A percentile compares a stretch with the other conserved stretches of the same genome.
Evolutionary conservation across 768 basidiomycete species (phyloP).

Genomic region (Trametes villosa): DNA sequence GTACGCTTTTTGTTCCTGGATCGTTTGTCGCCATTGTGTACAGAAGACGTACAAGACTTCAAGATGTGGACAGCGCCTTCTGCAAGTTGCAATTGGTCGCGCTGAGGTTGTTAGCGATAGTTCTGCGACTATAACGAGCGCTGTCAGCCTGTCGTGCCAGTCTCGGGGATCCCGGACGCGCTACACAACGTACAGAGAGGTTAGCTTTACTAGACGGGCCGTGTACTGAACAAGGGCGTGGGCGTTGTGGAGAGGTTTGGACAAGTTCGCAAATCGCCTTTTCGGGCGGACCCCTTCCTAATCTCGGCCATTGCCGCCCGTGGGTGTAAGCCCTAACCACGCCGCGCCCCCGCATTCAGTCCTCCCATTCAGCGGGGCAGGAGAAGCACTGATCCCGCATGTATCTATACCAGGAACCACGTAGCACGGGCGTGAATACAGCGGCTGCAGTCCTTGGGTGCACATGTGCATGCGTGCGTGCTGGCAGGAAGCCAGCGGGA

Average conservation of each 20-base stretch:
- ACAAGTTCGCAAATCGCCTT: constrained; percentile 20
- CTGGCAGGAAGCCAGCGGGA: too few relatives aligned
- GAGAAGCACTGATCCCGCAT: too few relatives aligned
- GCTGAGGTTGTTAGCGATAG: too few relatives aligned
- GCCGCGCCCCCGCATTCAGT: background rate
- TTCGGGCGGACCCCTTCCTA: constrained; percentile 22
- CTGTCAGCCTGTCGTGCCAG: background rate
- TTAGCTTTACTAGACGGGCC: background rate
- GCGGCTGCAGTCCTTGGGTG: too few relatives aligned
- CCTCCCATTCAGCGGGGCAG: too few relatives aligned
- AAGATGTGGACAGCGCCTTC: background rate
- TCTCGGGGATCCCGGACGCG: background rate
- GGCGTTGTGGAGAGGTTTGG: constrained; percentile 2
- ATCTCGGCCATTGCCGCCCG: constrained; percentile 24
- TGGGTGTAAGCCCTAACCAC: constrained; percentile 19
- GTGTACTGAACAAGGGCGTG: background rate
- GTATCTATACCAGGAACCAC: background rate
- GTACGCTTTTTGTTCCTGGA: constrained; percentile 39
- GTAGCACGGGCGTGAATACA: too few relatives aligned
- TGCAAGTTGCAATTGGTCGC: background rate
- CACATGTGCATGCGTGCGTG: too few relatives aligned
- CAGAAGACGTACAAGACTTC: background rate
- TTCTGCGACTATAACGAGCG: background rate
- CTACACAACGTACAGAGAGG: background rate
- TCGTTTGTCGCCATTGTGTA: constrained; percentile 28